These are phyloP conservation scores for Vicia faba DNA, from an alignment of 306 rosid species.

Conservation along the genomic window DNA sequence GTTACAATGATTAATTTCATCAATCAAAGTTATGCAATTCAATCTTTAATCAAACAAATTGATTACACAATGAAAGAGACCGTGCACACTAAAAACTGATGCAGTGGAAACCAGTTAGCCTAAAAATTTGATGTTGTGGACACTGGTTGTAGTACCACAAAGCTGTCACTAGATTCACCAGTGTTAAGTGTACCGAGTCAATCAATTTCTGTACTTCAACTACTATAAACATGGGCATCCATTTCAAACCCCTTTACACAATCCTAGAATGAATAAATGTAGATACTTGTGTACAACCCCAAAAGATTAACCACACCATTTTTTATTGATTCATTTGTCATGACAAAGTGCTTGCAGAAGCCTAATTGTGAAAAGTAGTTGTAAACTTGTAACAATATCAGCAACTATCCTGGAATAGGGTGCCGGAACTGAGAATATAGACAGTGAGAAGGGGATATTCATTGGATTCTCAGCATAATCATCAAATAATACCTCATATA, in stretches of 20 bases:
- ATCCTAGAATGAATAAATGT: no score
- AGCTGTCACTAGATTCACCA: no score
- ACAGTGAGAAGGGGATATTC: slow-evolving; percentile 23
- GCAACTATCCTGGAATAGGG: neutral
- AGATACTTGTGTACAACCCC: no score
- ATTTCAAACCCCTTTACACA: no score
- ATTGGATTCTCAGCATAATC: slow-evolving; percentile 9
- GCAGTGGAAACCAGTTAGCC: neutral
- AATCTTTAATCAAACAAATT: slow-evolving; percentile 23
- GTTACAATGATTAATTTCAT: slow-evolving; percentile 4
- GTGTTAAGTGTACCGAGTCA: no score
- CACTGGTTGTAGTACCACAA: neutral
- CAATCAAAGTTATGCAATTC: slow-evolving; percentile 27
- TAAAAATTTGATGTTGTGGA: neutral
- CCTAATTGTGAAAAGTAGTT: slow-evolving; percentile 13
- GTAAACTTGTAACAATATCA: slow-evolving; percentile 7
- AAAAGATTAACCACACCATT: no score
- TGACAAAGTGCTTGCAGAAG: neutral
- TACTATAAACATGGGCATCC: no score
- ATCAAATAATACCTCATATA: slow-evolving; percentile 6
- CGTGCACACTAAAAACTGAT: neutral
- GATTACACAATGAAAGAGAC: slow-evolving; percentile 9
- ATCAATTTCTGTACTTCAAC: no score
- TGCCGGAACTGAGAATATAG: slow-evolving; percentile 6
- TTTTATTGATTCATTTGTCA: no score